Evolutionary conservation across 192 early-diverging fungal species (phyloP), one percentile per base, ranked within the genome.

Genomic region (Piromyces finnis): DNA sequence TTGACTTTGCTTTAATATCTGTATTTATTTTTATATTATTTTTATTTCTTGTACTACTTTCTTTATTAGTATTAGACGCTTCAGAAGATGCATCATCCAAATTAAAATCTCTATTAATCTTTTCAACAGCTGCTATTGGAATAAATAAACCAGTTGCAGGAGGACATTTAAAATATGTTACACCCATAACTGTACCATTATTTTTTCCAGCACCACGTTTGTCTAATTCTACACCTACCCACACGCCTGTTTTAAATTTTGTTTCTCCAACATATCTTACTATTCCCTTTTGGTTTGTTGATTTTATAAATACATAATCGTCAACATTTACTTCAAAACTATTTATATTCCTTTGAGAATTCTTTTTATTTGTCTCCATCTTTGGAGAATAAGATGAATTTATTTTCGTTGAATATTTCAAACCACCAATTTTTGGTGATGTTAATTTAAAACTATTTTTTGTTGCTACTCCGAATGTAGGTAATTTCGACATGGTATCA

Each of bases 161-260:
- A 29, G 89, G 88, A 82, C 94, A 95, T 22, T 82, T 81, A 83
- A 95, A 95, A 80, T 95, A 95, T 0, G 84, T 81, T 77, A 88
- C 85, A 22, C 94, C 94, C 51, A 85, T 86, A 29, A 92, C 92
- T 16, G 86, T 87, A 36, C 94, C 94, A 77, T 92, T 89, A 82
- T 95, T 95, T 81, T 95, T 95, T 29, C 94, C 94, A 18, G 86
- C 88, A 12, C 92, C 92, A 12, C 82, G 82, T 37, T 89, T 88
- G 78, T 95, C 92, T 11, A 95, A 84, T 82, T 93, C 92, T 79
- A 95, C 87, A 37, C 94, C 94, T 29, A 92, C 94, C 93, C 93
- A 95, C 7, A 85, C 87, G 4, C 93, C 94, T 30, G 89, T 87
- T 84, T 94, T 94, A 79, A 92, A 91, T 30, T 91, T 86, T 36